These are phyloP conservation scores for Tetragonia tetragonoides DNA, from an alignment of 148 eudicot genomes.

Conservation along the genomic window DNA sequence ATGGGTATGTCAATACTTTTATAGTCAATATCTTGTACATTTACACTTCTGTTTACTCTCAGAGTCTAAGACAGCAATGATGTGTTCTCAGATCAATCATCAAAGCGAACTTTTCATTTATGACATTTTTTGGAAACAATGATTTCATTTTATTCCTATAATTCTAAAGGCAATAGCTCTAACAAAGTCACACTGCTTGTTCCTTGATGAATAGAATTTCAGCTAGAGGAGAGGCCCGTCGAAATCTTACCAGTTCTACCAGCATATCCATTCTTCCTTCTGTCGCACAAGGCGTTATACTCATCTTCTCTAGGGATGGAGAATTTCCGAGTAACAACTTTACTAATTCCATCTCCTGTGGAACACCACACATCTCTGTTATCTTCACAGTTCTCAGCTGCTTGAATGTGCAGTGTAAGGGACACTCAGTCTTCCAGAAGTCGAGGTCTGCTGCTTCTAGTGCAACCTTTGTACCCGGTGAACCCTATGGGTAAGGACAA, in stretches of 20 bases:
- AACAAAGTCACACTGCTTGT: conserved; percentile 17
- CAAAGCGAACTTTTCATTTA: background rate
- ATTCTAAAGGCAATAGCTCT: background rate
- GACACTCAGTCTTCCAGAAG: conserved; percentile 58
- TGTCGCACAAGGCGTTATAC: conserved; percentile 54
- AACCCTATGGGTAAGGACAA: conserved; percentile 44
- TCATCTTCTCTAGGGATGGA: conserved; percentile 58
- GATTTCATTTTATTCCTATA: background rate
- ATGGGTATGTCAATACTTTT: background rate
- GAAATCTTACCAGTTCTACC: conserved; percentile 64
- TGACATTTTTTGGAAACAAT: background rate
- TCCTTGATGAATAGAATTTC: conserved; percentile 56
- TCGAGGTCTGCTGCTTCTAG: conserved; percentile 51
- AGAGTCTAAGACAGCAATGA: background rate
- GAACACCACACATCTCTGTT: conserved; percentile 69
- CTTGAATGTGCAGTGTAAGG: conserved; percentile 46
- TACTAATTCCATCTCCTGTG: conserved; percentile 79
- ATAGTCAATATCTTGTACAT: background rate
- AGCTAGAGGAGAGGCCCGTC: conserved; percentile 82
- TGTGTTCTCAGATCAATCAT: conserved; percentile 1
- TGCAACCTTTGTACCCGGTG: conserved; percentile 55
- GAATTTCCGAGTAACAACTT: conserved; percentile 61
- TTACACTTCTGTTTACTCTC: conserved; percentile 12
- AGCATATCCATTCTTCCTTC: conserved; percentile 59
- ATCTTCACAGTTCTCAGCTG: conserved; percentile 63